Base-by-base conservation (phyloP, 441 rosid genomes). In the Corymbia citriodora region DNA sequence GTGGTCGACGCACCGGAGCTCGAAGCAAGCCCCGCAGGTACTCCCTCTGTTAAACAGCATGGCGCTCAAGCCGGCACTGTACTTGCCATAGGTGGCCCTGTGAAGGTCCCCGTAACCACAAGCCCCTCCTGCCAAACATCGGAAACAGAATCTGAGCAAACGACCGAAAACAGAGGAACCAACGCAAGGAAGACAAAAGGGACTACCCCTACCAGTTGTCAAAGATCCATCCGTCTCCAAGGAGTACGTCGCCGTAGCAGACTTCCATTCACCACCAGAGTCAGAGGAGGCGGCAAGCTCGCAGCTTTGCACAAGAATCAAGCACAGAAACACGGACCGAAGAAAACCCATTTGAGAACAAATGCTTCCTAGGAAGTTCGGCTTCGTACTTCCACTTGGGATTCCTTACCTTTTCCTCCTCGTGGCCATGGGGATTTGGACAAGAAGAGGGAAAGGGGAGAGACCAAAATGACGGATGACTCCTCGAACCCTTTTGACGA, bases 91-190 rank as follows among this genome's bases (percentile, higher is more conserved):
- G 93, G 93, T 93, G 89, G 95, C 94, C 92, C 88, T 95, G 91
- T 93, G 96, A 90, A 97, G 95, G 91, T 96, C 98, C 61, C 98
- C 99, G 91, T 95, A 97, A 72, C 99, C 99, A 92, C 99, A 97
- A 88, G 99, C 99, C 89, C 99, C 99, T 91, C 94, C 99, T 95
- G 94, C 61, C 90, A 90, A 89, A 89, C 52, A 92, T 74, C 90
- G 90, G 61, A 50, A 91, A 82, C 74, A 16, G 65, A 18, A 79
- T 45, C 50, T 87, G 87, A 82, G 36, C 48, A 23, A 61, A 65
- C 25, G 52, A 27, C 18, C 45, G 85, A 79, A 79, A 45, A 45
- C 10, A 59, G 27, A 14, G 87, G 59, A 57, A 82, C 57, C 15
- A 70, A 19, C 27, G n/a, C 52, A 79, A 29, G 89, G 87, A 89